Conservation (phyloP, 139 green algal species). For the Dunaliella primolecta region DNA sequence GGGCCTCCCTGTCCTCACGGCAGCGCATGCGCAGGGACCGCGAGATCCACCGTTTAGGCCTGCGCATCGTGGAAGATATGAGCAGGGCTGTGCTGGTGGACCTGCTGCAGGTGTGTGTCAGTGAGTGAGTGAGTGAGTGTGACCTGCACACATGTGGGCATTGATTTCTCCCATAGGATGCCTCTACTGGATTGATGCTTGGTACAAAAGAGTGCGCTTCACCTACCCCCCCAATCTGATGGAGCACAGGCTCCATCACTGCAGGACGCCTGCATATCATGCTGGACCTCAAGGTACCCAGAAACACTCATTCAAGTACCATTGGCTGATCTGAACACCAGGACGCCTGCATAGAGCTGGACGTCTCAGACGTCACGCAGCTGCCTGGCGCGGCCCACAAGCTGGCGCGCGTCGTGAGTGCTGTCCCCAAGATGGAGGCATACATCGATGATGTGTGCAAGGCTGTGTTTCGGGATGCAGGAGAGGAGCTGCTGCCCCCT, state of each 20-base stretch:
- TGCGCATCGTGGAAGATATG: constrained; percentile 55
- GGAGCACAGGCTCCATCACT: too few relatives aligned
- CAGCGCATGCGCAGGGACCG: constrained; percentile 61
- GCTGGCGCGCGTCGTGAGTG: constrained; percentile 29
- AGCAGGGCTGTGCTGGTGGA: constrained; percentile 58
- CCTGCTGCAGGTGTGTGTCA: constrained; percentile 56
- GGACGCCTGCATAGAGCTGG: constrained; percentile 70
- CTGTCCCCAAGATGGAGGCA: constrained; percentile 42
- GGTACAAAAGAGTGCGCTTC: too few relatives aligned
- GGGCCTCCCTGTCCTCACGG: constrained; percentile 36
- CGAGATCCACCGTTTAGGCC: constrained; percentile 57
- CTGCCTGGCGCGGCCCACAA: constrained; percentile 39
- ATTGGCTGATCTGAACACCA: too few relatives aligned
- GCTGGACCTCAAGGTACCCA: too few relatives aligned
- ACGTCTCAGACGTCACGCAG: constrained; percentile 56
- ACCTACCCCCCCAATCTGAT: too few relatives aligned
- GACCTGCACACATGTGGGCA: too few relatives aligned
- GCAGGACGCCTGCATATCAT: too few relatives aligned
- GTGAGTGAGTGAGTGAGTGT: background rate
- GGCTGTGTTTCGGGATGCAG: constrained; percentile 21
- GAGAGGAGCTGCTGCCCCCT: constrained; percentile 38
- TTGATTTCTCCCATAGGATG: too few relatives aligned
- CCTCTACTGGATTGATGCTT: too few relatives aligned
- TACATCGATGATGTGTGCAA: constrained; percentile 44
- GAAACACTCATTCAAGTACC: too few relatives aligned